Conservation (phyloP, 805 yeast species). For the Scheffersomyces amazonensis region DNA sequence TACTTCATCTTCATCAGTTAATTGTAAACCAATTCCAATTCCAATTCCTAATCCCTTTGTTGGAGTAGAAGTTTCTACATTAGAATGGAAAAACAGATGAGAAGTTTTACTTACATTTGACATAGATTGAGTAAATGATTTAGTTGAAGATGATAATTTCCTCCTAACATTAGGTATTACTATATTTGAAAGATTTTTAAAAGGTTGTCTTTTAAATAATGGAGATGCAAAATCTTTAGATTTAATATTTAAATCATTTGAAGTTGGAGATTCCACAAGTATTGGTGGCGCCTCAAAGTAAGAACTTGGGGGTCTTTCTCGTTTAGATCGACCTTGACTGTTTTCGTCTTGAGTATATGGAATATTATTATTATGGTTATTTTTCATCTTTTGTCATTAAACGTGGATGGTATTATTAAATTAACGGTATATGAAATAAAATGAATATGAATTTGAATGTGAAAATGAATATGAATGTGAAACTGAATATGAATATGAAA, state of each 20-base stretch:
- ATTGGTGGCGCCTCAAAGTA: conserved; percentile 1
- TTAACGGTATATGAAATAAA: too few species aligned
- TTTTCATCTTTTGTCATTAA: too few species aligned
- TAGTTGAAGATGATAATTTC: conserved; percentile 17
- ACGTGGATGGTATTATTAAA: too few species aligned
- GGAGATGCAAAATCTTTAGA: conserved; percentile 14
- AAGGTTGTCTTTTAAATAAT: conserved; percentile 19
- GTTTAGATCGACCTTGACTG: too few species aligned
- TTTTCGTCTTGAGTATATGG: too few species aligned
- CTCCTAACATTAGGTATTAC: conserved; percentile 18
- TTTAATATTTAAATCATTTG: not conserved
- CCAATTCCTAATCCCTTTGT: not conserved
- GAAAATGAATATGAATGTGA: too few species aligned
- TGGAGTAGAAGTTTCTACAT: not conserved
- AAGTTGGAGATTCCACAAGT: not conserved
- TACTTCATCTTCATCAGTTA: not conserved
- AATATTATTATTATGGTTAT: too few species aligned
- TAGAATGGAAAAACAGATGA: conserved; percentile 9
- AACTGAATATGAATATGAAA: too few species aligned
- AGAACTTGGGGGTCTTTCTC: conserved; percentile 5
- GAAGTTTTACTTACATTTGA: conserved; percentile 17
- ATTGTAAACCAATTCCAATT: conserved; percentile 1
- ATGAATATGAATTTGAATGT: too few species aligned
- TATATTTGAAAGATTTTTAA: conserved; percentile 24
- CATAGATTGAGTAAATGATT: conserved; percentile 16